These are phyloP conservation scores for Triticum timopheevii DNA, from an alignment of 176 grass and related monocot genomes.

Conservation along the genomic window DNA sequence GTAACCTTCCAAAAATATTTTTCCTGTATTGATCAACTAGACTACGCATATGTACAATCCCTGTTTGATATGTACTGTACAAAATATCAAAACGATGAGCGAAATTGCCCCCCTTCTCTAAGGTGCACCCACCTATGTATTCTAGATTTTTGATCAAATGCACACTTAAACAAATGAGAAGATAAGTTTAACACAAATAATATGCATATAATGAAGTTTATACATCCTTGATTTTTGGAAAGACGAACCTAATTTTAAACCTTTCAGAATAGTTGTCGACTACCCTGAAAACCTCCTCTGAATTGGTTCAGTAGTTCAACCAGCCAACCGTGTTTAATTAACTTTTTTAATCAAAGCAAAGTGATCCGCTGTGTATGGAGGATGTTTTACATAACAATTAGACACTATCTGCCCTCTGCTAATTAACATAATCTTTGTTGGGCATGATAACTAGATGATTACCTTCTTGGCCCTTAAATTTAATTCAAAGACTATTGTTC, in stretches of 20 bases:
- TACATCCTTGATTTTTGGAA: background rate
- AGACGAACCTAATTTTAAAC: background rate
- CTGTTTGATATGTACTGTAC: background rate
- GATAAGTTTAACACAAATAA: background rate
- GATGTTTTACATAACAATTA: background rate
- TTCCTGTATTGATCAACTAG: background rate
- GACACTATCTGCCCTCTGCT: background rate
- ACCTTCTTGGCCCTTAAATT: background rate
- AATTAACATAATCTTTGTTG: conserved; percentile 1
- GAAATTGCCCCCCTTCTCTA: background rate
- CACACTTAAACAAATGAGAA: background rate
- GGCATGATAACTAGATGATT: background rate
- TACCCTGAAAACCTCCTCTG: background rate
- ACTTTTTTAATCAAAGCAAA: background rate
- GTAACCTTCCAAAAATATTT: background rate
- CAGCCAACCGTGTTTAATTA: background rate
- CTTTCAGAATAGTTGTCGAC: conserved; percentile 12
- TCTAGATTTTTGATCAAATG: background rate
- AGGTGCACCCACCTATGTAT: background rate
- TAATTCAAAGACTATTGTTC: background rate
- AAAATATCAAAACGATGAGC: background rate
- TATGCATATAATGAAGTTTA: background rate
- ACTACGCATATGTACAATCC: background rate
- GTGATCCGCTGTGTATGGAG: background rate
- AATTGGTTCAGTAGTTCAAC: background rate